Evolutionary conservation across 1,284 basidiomycete species (phyloP), one percentile per base, ranked within the genome.

Genomic region (Mycena sp.): DNA sequence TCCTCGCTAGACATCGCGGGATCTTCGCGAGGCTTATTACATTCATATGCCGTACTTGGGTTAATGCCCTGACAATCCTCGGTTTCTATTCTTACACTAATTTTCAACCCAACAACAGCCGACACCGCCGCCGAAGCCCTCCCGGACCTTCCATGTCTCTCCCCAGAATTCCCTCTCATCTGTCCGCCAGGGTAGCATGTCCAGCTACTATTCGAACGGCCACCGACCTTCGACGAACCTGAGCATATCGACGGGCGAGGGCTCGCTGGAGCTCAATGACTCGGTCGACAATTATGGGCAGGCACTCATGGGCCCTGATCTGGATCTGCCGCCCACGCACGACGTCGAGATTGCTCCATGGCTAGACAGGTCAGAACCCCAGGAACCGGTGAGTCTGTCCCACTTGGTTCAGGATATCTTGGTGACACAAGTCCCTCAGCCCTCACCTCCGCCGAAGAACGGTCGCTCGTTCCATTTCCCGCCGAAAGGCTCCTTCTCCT

Each of bases 401-500:
- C n/a, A 9, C 28, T 52, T 32, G 29, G 12, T 30, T 10, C 32
- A 12, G 37, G 58, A 37, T 38, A 57, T 25, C 30, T 26, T 30
- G 11, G 16, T 9, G 21, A 25, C 28, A 57, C 26, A 45, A 30
- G 14, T 51, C 23, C 45, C 10, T 48, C 41, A 65, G 64, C 63
- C 68, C 4, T 66, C 63, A 3, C 59, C 67, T 11, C 61, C 67
- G 32, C 61, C 63, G n/a, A 65, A 69, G 53, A 64, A 64, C 29
- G 62, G 65, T 12, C 63, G 68, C 23, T 54, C 67, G 35, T 78
- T 78, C 50, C 74, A 74, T 2, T 78, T 83, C 59, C 63, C 73
- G 1, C 74, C 76, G 45, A 83, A 81, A 65, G 62, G 74, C 4
- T 83, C 83, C 6, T 74, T 83, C 45, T 72, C 80, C 10, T 79